Evolutionary conservation across 495 filamentous ascomycete genomes (phyloP), one percentile per base, ranked within the genome.

Genomic region (Aeminium ludgeri): DNA sequence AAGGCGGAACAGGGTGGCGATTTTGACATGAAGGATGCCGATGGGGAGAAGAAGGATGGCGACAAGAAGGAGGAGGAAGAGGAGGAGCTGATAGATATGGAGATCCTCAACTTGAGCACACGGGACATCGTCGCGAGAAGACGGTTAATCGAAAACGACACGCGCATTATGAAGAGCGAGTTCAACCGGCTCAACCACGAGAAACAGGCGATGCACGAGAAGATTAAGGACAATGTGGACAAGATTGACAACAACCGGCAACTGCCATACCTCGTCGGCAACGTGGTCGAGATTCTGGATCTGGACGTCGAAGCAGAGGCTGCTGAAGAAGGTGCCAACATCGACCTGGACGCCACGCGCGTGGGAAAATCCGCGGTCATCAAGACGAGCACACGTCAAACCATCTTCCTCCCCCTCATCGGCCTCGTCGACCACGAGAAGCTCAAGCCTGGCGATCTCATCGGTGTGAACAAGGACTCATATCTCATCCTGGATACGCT

Each of bases 201-300:
- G 64, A 92, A 92, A 66, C 72, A 76, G 39, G 73, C 78, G 44
- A 97, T 96, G 89, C 71, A 74, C 43, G 91, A 97, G 57, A 95
- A 93, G 69, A 94, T 96, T 58, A 96, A 95, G 70, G 89, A 97
- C 56, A 97, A 97, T 54, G 62, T 80, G 53, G 89, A 97, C 48
- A 97, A 96, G 74, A 96, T 97, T 45, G 86, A 92, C 44, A 97
- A 97, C 60, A 97, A 97, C 62, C 76, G 89, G 57, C 89, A 97
- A 73, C 70, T 97, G 52, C 89, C 89, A 32, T 97, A 97, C 58
- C 81, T 97, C 18, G 89, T 97, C 53, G 89, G 86, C 51, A 97
- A 97, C 53, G 89, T 97, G 20, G 91, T 97, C 33, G 89, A 97
- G 57, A 73, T 97, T 29, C 65, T 97, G 45, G 89, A 97, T 54